Percentiles rank a stretch among this genome's conserved stretches.
Evolutionary conservation across 768 basidiomycete species (phyloP).

Genomic region (Chiua virens): DNA sequence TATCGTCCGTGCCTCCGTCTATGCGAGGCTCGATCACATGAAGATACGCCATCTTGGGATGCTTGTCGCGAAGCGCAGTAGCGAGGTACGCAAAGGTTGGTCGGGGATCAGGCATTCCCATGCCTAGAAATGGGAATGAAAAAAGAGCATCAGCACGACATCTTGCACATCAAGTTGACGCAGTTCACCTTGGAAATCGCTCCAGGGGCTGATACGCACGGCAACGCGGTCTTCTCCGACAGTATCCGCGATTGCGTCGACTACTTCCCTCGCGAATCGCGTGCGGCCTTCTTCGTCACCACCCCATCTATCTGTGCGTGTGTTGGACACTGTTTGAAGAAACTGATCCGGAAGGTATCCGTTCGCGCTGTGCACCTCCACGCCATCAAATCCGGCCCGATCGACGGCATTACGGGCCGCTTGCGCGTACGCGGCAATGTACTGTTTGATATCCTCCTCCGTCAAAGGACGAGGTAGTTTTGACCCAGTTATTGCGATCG

Average conservation of each 20-base stretch:
- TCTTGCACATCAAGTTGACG: neutral
- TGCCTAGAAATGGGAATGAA: constrained; percentile 37
- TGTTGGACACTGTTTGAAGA: constrained; percentile 19
- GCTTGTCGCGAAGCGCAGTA: constrained; percentile 33
- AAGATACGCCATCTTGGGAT: constrained; percentile 46
- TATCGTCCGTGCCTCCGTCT: neutral
- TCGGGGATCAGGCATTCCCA: constrained; percentile 54
- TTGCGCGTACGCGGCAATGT: constrained; percentile 27
- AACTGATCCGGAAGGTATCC: constrained; percentile 61
- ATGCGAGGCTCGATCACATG: constrained; percentile 47
- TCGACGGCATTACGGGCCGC: constrained; percentile 36
- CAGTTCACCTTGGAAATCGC: constrained; percentile 35
- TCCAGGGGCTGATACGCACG: constrained; percentile 61
- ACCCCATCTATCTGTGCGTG: constrained; percentile 64
- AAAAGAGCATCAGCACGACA: neutral
- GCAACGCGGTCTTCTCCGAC: constrained; percentile 54
- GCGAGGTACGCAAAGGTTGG: constrained; percentile 56
- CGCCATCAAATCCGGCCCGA: constrained; percentile 44
- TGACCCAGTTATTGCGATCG: constrained; percentile 22
- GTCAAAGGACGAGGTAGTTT: constrained; percentile 18
- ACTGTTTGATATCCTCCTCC: constrained; percentile 33
- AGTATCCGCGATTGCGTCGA: constrained; percentile 44
- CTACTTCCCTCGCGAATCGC: constrained; percentile 45
- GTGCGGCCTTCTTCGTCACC: constrained; percentile 54
- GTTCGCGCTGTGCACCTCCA: constrained; percentile 45